phyloP scores from a whole-genome alignment of 495 filamentous ascomycete genomes.

The Bathelium albidoporum region DNA sequence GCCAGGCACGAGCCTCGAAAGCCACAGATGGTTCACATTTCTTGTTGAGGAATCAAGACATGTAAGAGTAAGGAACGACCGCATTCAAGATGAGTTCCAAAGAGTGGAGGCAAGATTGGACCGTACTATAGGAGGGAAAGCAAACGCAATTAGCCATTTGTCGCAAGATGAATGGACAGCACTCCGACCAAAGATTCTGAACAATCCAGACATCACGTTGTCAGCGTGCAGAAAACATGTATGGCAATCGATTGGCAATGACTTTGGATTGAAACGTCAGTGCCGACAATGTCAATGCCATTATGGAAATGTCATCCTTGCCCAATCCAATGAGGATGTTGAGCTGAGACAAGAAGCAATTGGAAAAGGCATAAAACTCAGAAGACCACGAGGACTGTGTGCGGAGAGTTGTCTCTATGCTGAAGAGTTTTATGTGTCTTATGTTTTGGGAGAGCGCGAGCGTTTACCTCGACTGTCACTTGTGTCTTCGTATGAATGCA shows the following conservation, averaged over 20 bases:
- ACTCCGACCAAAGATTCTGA: not conserved
- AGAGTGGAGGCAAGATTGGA: not conserved
- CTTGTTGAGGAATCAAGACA: not conserved
- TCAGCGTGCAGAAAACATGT: not conserved
- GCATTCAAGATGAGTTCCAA: not conserved
- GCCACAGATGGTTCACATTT: not conserved
- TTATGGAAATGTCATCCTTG: not conserved
- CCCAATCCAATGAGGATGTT: not conserved
- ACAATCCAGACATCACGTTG: not conserved
- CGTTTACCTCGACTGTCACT: too few relatives aligned
- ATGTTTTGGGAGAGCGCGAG: not conserved
- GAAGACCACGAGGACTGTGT: not conserved
- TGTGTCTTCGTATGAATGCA: too few relatives aligned
- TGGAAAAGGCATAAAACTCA: not conserved
- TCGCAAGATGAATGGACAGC: not conserved
- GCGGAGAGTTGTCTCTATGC: not conserved
- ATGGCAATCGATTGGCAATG: not conserved
- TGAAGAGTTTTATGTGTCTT: not conserved
- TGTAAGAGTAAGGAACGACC: not conserved
- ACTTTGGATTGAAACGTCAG: not conserved
- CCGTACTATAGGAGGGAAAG: not conserved
- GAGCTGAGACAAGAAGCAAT: not conserved
- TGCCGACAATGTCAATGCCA: not conserved
- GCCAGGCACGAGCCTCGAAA: not conserved
- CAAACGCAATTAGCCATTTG: not conserved